Evolutionary conservation across 139 green algal genomes (phyloP), one percentile per base, ranked within the genome.

Genomic region (Nannochloris sp.): DNA sequence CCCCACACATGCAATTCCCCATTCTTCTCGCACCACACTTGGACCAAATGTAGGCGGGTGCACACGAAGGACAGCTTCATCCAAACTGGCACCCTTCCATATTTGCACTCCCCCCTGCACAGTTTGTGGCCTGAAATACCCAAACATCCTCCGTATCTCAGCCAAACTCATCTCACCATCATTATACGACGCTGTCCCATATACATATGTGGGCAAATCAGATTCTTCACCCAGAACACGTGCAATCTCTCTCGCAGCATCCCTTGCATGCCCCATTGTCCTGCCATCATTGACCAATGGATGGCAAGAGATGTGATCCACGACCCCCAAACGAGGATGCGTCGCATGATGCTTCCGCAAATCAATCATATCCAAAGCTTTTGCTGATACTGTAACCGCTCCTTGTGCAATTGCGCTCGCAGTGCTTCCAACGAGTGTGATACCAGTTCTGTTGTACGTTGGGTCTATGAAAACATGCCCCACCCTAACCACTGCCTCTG

Each of bases 251-350:
- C 26, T n/a, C 6, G 77, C 66, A 26, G 65, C n/a, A 23, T 62
- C 8, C 13, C 33, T 51, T 50, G 73, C 63, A 33, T 11, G 25
- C 4, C 23, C 16, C 45, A 72, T 55, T 1, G 33, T 1, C 26
- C 37, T 51, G 46, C 33, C 64, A 4, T 55, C 13, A 45, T 33
- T 12, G 2, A 62, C 67, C 33, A 94, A 68, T 3, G 86, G 87
- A 66, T 90, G 79, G 29, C 85, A 71, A 1, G 70, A 79, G 13
- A 94, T 77, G 65, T 94, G 86, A 69, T 94, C 87, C 4, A 94
- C 70, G 0, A 73, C 65, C 3, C 87, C 87, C 11, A 95, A 69
- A 6, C 87, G 76, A 4, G 87, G 87, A 65, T 94, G 87, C 2
- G 62, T 77, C 44, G 80, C 87, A 2, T 26, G 33, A 57, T 94